Base-by-base conservation (phyloP, 805 yeast species). In the Wickerhamomyces canadensis region DNA sequence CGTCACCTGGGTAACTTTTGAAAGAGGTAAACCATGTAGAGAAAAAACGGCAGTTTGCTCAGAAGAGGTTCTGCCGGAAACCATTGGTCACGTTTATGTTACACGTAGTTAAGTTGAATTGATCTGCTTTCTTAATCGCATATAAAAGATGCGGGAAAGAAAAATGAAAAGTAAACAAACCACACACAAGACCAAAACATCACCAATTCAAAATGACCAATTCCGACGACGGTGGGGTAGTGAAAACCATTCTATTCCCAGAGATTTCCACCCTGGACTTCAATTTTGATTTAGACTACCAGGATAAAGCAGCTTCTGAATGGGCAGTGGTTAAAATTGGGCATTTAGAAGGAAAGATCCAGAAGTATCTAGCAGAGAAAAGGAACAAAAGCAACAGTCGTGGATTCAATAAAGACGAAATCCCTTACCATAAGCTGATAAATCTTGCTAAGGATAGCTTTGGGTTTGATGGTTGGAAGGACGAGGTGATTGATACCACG, bases 401-500 rank as follows among this genome's bases (percentile, higher is more conserved):
- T 4, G 31, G 36, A 23, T 6, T 40, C 18, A 22, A 33, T 1
- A 34, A 33, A 3, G 45, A 46, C 21, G 43, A 33, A 7, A 29
- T 67, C 14, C 67, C 72, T 1, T 47, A 56, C 5, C 57, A 61
- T 38, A 41, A 44, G 16, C 49, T 72, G 4, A 49, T 69, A 7
- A 54, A 55, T 12, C 52, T 67, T 38, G 76, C 78, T 1, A 76
- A 76, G 41, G 73, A 69, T 27, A 55, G 67, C 0, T 76, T 74
- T 55, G 82, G 81, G 0, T 72, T 60, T 49, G 64, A 73, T 42
- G 82, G 83, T 8, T 77, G 83, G 83, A 64, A 68, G 6, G 61
- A 72, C 23, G 65, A 64, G 33, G 56, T 76, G 1, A 19, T 65
- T 1, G 50, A 55, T 13, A 40, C 57, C 1, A 46, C 22, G 3